A percentile compares a stretch with the other conserved stretches of the same genome.
Evolutionary conservation across 352 stramenopile genomes (phyloP).

Genomic region (Phytophthora fragariaefolia): DNA sequence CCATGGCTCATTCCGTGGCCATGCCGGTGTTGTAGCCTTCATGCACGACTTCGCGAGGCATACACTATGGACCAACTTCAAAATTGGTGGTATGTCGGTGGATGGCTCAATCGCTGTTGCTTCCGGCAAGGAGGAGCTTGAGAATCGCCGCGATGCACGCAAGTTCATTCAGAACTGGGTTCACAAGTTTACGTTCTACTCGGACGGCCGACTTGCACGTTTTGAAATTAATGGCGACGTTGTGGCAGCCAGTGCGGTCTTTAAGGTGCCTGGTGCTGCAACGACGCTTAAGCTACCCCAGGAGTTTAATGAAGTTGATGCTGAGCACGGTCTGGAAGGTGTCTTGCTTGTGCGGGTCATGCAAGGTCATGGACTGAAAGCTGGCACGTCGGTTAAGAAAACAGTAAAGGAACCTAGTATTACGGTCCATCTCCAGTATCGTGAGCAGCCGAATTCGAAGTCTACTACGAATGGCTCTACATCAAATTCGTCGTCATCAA

Average conservation of each 20-base stretch:
- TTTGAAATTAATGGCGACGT: slow-evolving; percentile 92
- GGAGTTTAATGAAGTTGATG: slow-evolving; percentile 89
- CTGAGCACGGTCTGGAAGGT: slow-evolving; percentile 74
- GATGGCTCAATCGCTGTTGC: slow-evolving; percentile 86
- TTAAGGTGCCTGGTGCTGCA: slow-evolving; percentile 84
- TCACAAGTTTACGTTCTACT: slow-evolving; percentile 91
- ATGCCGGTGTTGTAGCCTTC: slow-evolving; percentile 75
- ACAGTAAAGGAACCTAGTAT: slow-evolving; percentile 72
- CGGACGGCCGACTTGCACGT: slow-evolving; percentile 78
- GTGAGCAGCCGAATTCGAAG: slow-evolving; percentile 59
- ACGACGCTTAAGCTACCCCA: slow-evolving; percentile 89
- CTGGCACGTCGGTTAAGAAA: slow-evolving; percentile 72
- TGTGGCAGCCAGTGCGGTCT: slow-evolving; percentile 85
- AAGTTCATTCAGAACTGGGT: slow-evolving; percentile 92
- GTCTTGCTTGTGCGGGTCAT: slow-evolving; percentile 79
- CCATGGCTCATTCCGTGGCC: slow-evolving; percentile 80
- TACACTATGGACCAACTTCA: slow-evolving; percentile 88
- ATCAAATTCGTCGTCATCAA: slow-evolving; percentile 26
- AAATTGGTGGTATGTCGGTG: slow-evolving; percentile 84
- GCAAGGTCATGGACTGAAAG: slow-evolving; percentile 82
- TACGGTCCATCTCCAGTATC: slow-evolving; percentile 61
- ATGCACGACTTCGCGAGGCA: slow-evolving; percentile 84
- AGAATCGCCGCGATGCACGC: slow-evolving; percentile 83
- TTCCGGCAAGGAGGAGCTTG: slow-evolving; percentile 86
- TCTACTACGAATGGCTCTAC: slow-evolving; percentile 36